Evolutionary conservation across 768 basidiomycete genomes (phyloP).

Genomic region (Pholiota molesta): DNA sequence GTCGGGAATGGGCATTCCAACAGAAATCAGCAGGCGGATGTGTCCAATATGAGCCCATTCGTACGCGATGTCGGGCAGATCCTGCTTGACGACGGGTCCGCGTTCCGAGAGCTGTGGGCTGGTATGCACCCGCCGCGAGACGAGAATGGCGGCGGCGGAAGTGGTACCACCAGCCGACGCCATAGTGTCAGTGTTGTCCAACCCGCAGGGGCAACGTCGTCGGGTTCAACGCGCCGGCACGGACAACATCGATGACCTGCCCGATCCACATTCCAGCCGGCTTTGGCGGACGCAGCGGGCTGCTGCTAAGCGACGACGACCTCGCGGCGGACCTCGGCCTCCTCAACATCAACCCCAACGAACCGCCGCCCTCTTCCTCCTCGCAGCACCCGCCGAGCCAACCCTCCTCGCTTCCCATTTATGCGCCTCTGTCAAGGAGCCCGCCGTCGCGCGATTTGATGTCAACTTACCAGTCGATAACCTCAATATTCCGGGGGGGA

Average conservation of each 20-base stretch:
- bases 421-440: constrained; percentile 68
- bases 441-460: constrained; percentile 56
- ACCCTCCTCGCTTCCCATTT: constrained; percentile 77
- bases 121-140: constrained; percentile 67
- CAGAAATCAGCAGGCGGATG: constrained; percentile 48
- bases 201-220: constrained; percentile 67
- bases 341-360: constrained; percentile 56
- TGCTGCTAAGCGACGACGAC: constrained; percentile 80
- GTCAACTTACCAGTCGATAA: constrained; percentile 64
- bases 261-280: constrained; percentile 35
- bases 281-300: constrained; percentile 53
- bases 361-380: constrained; percentile 45
- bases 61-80: constrained; percentile 84
- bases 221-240: constrained; percentile 64
- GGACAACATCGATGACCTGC: constrained; percentile 38
- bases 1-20: constrained; percentile 49
- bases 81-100: constrained; percentile 71
- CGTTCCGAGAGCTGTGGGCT: constrained; percentile 76
- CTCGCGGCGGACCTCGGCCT: constrained; percentile 71
- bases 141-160: constrained; percentile 64
- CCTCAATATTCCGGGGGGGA: constrained; percentile 54
- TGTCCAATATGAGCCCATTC: constrained; percentile 85
- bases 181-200: constrained; percentile 87
- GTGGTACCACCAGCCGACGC: constrained; percentile 80
- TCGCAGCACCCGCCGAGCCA: constrained; percentile 61